Conservation (phyloP, 2,329 filamentous ascomycete species). For the Xylariaceae sp. region DNA sequence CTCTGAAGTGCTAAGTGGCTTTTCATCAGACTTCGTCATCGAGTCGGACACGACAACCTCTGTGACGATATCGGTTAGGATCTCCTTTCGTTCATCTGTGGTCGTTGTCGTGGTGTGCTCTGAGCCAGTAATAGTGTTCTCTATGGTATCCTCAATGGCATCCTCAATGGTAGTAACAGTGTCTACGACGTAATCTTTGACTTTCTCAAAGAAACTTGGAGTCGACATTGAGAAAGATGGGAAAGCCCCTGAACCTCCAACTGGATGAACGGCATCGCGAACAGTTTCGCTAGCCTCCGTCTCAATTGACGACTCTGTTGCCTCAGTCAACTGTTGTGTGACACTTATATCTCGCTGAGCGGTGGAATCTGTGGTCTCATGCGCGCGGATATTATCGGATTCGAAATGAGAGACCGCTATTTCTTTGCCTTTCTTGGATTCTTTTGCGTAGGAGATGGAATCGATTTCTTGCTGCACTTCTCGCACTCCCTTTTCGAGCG, state of each 20-base stretch:
- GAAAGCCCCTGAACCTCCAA: constrained; percentile 5
- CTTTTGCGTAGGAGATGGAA: constrained; percentile 16
- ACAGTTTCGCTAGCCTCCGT: background rate
- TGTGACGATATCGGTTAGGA: constrained; percentile 7
- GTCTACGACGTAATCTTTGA: constrained; percentile 15
- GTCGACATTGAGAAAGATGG: constrained; percentile 1
- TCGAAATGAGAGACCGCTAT: constrained; percentile 20
- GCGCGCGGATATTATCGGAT: constrained; percentile 5
- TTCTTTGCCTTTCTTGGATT: constrained; percentile 26
- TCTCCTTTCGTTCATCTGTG: constrained; percentile 18
- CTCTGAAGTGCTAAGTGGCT: background rate
- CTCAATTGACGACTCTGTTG: constrained; percentile 8
- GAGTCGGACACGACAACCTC: constrained; percentile 9
- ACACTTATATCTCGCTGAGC: constrained; percentile 5
- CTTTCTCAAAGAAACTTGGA: constrained; percentile 12
- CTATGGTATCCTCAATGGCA: constrained; percentile 25
- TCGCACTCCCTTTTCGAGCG: background rate
- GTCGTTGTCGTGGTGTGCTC: background rate
- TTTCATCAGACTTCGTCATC: constrained; percentile 12
- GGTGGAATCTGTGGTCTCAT: constrained; percentile 12
- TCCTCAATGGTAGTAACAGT: constrained; percentile 13
- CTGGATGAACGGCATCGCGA: background rate
- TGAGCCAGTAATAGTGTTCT: constrained; percentile 23
- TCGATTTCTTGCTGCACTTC: constrained; percentile 12
- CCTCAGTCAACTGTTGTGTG: background rate